A percentile compares a stretch with the other conserved stretches of the same genome.
These are phyloP conservation scores for Scheffersomyces quercinus DNA, from an alignment of 1,139 yeast genomes.

Conservation along the genomic window DNA sequence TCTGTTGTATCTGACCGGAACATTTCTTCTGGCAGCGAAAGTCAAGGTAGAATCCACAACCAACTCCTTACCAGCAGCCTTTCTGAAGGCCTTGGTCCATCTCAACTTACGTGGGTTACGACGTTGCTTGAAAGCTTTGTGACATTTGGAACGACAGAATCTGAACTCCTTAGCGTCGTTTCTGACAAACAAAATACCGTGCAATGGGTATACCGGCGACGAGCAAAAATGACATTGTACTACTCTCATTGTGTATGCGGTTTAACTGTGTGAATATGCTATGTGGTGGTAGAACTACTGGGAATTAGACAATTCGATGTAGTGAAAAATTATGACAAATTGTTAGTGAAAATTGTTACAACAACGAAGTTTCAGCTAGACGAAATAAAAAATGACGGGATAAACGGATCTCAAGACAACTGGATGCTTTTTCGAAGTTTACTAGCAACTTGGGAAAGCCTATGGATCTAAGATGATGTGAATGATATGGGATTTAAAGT, in stretches of 20 bases:
- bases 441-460: too few species aligned
- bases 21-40: conserved; percentile 95
- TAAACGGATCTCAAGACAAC: too few species aligned
- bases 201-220: conserved; percentile 95
- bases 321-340: too few species aligned
- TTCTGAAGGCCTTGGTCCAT: conserved; percentile 99
- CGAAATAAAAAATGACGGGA: too few species aligned
- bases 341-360: too few species aligned
- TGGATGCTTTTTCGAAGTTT: too few species aligned
- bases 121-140: conserved; percentile 95
- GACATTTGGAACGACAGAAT: conserved; percentile 98
- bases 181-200: conserved; percentile 97
- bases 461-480: too few species aligned
- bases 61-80: conserved; percentile 98
- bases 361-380: too few species aligned
- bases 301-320: too few species aligned
- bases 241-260: conserved; percentile 67
- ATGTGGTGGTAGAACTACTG: too few species aligned
- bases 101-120: conserved; percentile 97
- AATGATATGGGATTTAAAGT: too few species aligned
- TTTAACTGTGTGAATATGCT: neutral
- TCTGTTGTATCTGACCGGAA: conserved; percentile 96
- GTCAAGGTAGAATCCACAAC: conserved; percentile 96
- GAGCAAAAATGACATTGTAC: conserved; percentile 96
- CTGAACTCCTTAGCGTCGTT: conserved; percentile 97